Evolutionary conservation across 2,329 filamentous ascomycete genomes (phyloP), one percentile per base, ranked within the genome.

Genomic region (Penicillium expansum): DNA sequence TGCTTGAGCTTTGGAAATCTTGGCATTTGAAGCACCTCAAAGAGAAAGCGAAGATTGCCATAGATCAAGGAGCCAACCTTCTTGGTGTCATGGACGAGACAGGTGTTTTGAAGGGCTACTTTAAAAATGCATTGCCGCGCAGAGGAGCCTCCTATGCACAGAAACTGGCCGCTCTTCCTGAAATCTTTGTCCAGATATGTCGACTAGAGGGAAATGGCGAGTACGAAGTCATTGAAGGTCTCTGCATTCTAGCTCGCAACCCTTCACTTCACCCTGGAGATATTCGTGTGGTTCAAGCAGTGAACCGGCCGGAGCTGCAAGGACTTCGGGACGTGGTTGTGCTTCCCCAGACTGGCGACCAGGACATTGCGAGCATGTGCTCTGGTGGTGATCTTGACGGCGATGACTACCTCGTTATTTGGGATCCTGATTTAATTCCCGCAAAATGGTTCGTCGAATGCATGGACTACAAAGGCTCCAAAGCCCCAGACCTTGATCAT

Each of bases 311-410:
- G 0, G 77, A 78, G n/a, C 78, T 99, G 4, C 83, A 81, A 44
- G 90, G 97, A 66, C 80, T 97, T 4, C 87, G 84, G 55, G 87
- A 97, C 69, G 90, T 95, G 0, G 87, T 97, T 1, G 92, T 97
- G 0, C 88, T 99, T 48, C 91, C 94, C 0, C 85, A 90, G 35
- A 87, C 79, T 0, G 93, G 93, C 0, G 91, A 97, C 68, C 82
- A 89, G 16, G 91, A 96, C 61, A 77, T 99, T 22, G 86, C 92
- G 0, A 92, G 89, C 67, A 97, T 97, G 93, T 92, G 94, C 62
- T 96, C 94, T 4, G 94, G 94, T 2, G 94, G 94, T 0, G 94
- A 99, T 69, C 82, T 99, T 0, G 94, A 99, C 69, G 94, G 94
- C 0, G 94, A 99, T 67, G 94, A 99, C 69, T 99, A 92, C 70